Evolutionary conservation across 306 rosid genomes (phyloP).

Genomic region (Medicago ruthenica): DNA sequence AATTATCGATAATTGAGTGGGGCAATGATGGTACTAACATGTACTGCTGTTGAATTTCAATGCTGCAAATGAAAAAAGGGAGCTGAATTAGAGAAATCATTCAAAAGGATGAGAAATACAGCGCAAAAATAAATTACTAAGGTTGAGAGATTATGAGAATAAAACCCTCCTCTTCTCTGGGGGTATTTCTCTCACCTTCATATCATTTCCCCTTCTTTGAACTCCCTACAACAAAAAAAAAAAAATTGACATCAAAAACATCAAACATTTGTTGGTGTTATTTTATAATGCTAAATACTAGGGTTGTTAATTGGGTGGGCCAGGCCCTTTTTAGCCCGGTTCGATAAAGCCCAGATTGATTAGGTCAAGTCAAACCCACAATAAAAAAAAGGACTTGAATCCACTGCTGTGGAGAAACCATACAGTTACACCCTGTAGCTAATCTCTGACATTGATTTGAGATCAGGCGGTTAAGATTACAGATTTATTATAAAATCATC

Average conservation of each 20-base stretch:
- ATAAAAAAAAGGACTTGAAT: too few species aligned
- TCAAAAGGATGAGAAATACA: slow-evolving; percentile 26
- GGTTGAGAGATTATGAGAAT: slow-evolving; percentile 23
- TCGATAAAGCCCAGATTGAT: neutral
- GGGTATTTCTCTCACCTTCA: slow-evolving; percentile 21
- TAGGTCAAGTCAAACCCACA: neutral
- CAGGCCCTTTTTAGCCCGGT: neutral
- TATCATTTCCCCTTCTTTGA: neutral
- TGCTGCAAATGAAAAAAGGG: slow-evolving; percentile 5
- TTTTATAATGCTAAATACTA: neutral
- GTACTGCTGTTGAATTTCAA: slow-evolving; percentile 18
- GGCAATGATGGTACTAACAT: neutral
- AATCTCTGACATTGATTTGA: neutral
- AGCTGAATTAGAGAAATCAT: neutral
- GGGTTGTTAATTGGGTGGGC: slow-evolving; percentile 6
- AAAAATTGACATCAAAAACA: neutral
- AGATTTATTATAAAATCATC: too few species aligned
- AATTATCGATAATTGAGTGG: slow-evolving; percentile 12
- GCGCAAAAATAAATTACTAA: neutral
- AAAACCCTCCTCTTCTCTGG: neutral
- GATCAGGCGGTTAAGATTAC: neutral
- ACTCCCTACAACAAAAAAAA: too few species aligned
- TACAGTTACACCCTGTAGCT: neutral
- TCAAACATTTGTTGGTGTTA: neutral
- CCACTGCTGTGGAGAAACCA: neutral